Base-by-base conservation (phyloP, 2,329 filamentous ascomycete genomes). In the Alternaria tenuissima region DNA sequence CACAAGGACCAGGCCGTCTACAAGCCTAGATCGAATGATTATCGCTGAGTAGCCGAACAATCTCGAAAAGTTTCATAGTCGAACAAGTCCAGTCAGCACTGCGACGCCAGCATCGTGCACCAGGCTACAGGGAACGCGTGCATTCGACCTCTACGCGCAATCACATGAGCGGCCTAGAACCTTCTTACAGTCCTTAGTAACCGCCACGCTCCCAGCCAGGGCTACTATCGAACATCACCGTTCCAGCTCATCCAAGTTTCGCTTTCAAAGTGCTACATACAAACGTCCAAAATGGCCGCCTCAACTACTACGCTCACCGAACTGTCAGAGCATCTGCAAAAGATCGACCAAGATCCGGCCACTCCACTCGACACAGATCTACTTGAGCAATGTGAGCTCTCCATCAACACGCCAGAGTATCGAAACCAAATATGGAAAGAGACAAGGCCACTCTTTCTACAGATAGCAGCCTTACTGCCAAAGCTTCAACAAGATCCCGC, bases 401-500 rank as follows among this genome's bases (percentile, higher is more conserved):
- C 72, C 62, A 75, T 71, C 30, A 74, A 66, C 55, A 78, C 75
- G 2, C 63, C 70, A 12, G 74, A 77, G 24, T 78, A 76, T 52
- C 68, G 62, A 28, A 54, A 43, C 26, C 57, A 68, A 16, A 36
- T 62, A 55, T 76, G 75, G 74, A 68, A 67, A 47, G 64, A 73
- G 34, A 73, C 77, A 2, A 67, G 72, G 3, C 63, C 72, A 3
- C 70, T 83, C 8, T 78, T 82, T 38, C 57, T 77, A 16, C 81
- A 84, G 61, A 79, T 88, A 47, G 83, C 85, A 18, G 74, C 79
- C 47, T 76, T 87, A 9, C 74, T 88, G 18, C 82, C 83, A 8
- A 75, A 81, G 5, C 75, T 89, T 5, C 84, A 86, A 64, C 84
- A 88, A 73, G 85, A 88, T 63, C 87, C 87, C 9, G 81, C 82